Evolutionary conservation across 192 early-diverging fungal genomes (phyloP).

Genomic region (Coemansia sp.): DNA sequence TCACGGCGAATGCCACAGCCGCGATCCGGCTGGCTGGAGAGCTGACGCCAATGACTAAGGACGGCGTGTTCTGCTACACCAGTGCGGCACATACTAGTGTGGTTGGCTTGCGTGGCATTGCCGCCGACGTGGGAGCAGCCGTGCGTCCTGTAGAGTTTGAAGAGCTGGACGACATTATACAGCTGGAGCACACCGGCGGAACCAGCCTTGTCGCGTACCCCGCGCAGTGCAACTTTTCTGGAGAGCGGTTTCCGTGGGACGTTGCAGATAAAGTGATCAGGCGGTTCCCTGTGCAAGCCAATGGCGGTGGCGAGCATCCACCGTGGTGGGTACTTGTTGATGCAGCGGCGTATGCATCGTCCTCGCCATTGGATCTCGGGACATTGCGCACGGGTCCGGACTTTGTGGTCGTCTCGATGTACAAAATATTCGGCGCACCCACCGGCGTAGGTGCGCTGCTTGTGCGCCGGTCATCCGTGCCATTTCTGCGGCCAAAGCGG

Average conservation of each 20-base stretch:
- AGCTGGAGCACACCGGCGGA: constrained; percentile 14
- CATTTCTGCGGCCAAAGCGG: constrained; percentile 54
- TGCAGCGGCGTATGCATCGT: constrained; percentile 71
- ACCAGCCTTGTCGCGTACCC: constrained; percentile 72
- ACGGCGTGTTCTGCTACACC: constrained; percentile 61
- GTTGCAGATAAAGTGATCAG: constrained; percentile 58
- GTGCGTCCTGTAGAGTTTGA: constrained; percentile 28
- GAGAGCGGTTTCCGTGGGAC: constrained; percentile 67
- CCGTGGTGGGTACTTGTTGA: constrained; percentile 71
- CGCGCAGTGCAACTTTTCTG: constrained; percentile 87
- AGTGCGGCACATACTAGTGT: constrained; percentile 75
- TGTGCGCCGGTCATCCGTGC: constrained; percentile 58
- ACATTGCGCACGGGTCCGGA: constrained; percentile 58
- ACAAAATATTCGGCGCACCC: constrained; percentile 90
- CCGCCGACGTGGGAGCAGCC: constrained; percentile 26
- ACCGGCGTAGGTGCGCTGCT: constrained; percentile 82
- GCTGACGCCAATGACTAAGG: constrained; percentile 60
- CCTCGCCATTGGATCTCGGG: constrained; percentile 63
- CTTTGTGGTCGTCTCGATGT: constrained; percentile 79
- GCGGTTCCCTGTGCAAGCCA: constrained; percentile 15
- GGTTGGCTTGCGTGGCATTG: constrained; percentile 70
- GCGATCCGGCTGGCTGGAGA: constrained; percentile 79
- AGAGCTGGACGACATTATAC: constrained; percentile 19
- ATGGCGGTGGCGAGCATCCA: constrained; percentile 11
- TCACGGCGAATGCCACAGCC: constrained; percentile 79